These are phyloP conservation scores for Mycena belliarum DNA, from an alignment of 768 basidiomycete genomes.

Conservation along the genomic window DNA sequence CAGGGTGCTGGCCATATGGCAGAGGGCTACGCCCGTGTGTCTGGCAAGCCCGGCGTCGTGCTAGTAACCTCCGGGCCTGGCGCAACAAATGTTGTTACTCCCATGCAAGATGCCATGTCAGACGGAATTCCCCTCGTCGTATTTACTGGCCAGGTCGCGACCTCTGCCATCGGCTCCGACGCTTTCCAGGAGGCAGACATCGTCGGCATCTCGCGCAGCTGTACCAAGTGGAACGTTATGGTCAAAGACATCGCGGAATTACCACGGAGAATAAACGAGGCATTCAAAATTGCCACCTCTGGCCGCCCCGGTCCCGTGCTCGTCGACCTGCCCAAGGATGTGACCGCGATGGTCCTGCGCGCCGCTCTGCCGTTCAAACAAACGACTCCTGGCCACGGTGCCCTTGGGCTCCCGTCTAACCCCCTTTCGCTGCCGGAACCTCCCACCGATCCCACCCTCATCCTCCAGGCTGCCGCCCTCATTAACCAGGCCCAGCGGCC, in stretches of 20 bases:
- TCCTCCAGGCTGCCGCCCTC: conserved; percentile 81
- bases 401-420: conserved; percentile 72
- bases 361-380: conserved; percentile 83
- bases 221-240: conserved; percentile 99
- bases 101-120: conserved; percentile 95
- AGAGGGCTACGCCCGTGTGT: conserved; percentile 96
- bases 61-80: conserved; percentile 98
- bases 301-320: conserved; percentile 97
- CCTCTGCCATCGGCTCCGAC: conserved; percentile 97
- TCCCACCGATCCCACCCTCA: conserved; percentile 63
- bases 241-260: conserved; percentile 96
- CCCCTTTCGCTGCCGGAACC: conserved; percentile 62
- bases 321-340: conserved; percentile 98
- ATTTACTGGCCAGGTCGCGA: conserved; percentile 97
- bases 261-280: conserved; percentile 95
- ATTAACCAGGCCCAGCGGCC: conserved; percentile 93
- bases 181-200: conserved; percentile 99
- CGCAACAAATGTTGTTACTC: conserved; percentile 96
- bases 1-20: conserved; percentile 99
- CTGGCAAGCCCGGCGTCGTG: conserved; percentile 95
- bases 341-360: conserved; percentile 89
- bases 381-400: conserved; percentile 72
- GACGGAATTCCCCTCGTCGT: conserved; percentile 95
- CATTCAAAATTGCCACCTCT: conserved; percentile 98
- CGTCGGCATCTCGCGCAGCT: conserved; percentile 92